phyloP scores from a whole-genome alignment of 306 rosid genomes.

The Medicago ruthenica region DNA sequence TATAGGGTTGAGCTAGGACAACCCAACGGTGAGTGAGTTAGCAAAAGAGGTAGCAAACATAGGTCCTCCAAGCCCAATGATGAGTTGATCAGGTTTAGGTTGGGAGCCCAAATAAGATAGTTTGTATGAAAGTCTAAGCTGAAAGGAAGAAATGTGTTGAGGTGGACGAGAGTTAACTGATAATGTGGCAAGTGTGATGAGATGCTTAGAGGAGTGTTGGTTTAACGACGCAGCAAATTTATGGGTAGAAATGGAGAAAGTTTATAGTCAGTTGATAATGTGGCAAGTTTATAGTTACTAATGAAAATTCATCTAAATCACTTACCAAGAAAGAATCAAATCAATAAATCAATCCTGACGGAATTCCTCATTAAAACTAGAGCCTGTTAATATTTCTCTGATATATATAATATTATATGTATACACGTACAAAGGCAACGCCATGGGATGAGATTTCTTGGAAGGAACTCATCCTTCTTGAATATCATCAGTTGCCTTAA shows the following conservation, averaged over 20 bases:
- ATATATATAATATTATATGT: constrained; percentile 15
- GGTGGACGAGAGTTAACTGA: not conserved
- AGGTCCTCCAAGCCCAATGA: not conserved
- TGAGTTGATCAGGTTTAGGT: not conserved
- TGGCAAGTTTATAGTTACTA: too few relatives aligned
- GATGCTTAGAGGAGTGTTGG: not conserved
- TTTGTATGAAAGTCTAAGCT: not conserved
- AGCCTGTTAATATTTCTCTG: constrained; percentile 29
- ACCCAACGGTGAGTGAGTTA: not conserved
- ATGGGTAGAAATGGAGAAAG: not conserved
- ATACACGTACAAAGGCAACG: constrained; percentile 33
- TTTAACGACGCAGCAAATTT: not conserved
- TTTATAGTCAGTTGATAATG: not conserved
- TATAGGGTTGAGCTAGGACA: not conserved
- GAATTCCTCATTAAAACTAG: constrained; percentile 15
- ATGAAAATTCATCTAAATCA: not conserved
- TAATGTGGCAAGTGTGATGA: not conserved
- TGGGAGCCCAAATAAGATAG: not conserved
- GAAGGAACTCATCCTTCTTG: constrained; percentile 29
- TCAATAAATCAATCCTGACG: constrained; percentile 24
- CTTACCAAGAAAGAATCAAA: constrained; percentile 32
- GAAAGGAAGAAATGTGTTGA: not conserved
- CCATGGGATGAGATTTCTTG: not conserved
- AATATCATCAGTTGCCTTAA: constrained; percentile 48
- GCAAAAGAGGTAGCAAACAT: not conserved